A percentile compares a stretch with the other conserved stretches of the same genome.
Evolutionary conservation across 2,329 filamentous ascomycete species (phyloP).

Genomic region (Curvularia lunata): DNA sequence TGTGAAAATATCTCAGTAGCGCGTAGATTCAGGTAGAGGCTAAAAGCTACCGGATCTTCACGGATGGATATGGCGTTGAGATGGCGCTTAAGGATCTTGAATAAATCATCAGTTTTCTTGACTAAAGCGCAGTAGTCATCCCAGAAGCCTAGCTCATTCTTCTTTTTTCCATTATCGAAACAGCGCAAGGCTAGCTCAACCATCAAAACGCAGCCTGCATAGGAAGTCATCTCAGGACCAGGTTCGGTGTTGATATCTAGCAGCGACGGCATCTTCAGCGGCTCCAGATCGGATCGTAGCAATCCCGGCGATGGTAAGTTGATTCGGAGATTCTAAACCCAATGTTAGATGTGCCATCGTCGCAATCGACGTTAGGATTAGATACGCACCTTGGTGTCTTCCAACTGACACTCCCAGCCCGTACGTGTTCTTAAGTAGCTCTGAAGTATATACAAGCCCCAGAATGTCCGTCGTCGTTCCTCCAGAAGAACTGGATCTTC

Average conservation of each 20-base stretch:
- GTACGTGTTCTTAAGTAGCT: conserved; percentile 7
- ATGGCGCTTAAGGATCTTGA: background rate
- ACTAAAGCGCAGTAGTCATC: conserved; percentile 1
- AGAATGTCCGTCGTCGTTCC: conserved; percentile 10
- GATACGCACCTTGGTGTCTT: background rate
- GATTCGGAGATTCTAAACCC: background rate
- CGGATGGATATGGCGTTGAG: conserved; percentile 4
- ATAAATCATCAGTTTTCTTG: background rate
- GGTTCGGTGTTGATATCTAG: background rate
- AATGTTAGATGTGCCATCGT: background rate
- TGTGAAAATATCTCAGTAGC: conserved; percentile 3
- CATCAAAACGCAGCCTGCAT: conserved; percentile 4
- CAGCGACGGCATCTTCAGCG: conserved; percentile 1
- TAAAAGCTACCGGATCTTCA: conserved; percentile 5
- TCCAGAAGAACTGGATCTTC: background rate
- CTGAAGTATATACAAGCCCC: conserved; percentile 6
- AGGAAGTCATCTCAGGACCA: background rate
- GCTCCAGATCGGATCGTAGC: background rate
- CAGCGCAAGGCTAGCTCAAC: conserved; percentile 5
- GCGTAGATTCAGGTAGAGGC: conserved; percentile 2
- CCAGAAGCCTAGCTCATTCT: background rate
- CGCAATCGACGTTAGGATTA: background rate
- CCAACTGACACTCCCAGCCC: background rate
- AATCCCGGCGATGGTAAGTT: background rate
- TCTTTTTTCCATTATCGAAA: conserved; percentile 1